Evolutionary conservation across 2,329 filamentous ascomycete genomes (phyloP).

Genomic region (Periconia sp.): DNA sequence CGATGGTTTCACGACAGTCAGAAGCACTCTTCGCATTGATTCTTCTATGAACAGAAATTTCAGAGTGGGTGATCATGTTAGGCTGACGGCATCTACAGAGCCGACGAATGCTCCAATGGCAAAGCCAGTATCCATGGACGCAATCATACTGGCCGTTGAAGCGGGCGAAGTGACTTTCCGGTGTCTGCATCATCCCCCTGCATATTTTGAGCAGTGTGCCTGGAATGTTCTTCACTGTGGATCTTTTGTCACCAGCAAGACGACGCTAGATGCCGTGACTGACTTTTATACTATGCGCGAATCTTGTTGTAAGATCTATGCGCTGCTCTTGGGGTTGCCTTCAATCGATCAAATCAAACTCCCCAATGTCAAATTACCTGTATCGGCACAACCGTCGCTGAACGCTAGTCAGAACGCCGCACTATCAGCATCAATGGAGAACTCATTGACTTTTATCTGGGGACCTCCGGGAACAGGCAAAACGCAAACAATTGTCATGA

Average conservation of each 20-base stretch:
- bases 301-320: constrained; percentile 37
- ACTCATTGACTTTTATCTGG: constrained; percentile 46
- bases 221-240: constrained; percentile 45
- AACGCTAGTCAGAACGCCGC: constrained; percentile 43
- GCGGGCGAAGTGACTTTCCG: no score
- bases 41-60: no score
- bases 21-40: no score
- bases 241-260: constrained; percentile 46
- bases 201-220: constrained; percentile 39
- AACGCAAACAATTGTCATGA: constrained; percentile 46
- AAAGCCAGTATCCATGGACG: no score
- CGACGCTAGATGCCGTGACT: constrained; percentile 43
- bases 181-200: constrained; percentile 39
- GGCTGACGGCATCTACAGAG: no score
- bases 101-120: no score
- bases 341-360: not conserved
- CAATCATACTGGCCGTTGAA: no score
- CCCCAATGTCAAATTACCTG: constrained; percentile 14
- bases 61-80: no score
- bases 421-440: constrained; percentile 30
- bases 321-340: constrained; percentile 16
- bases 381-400: constrained; percentile 14
- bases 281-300: constrained; percentile 32
- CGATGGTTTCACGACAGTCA: no score
- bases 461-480: constrained; percentile 52